Evolutionary conservation across 1,139 yeast species (phyloP), one percentile per base, ranked within the genome.

Genomic region (Zygosaccharomyces pseudobailii): DNA sequence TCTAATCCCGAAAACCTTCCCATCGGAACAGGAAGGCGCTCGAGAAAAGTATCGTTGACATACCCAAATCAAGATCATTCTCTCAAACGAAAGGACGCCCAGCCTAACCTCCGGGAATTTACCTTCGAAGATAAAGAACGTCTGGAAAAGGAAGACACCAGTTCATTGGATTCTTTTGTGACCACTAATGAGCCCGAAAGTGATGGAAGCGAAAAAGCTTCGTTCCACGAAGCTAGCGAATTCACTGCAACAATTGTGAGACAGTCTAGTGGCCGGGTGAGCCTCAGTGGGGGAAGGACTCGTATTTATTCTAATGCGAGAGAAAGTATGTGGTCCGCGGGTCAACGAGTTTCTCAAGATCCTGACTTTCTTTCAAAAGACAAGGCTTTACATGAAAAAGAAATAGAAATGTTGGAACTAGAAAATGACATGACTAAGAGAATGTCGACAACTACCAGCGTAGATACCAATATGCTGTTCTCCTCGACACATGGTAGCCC

Each of bases 181-280:
- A 48, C 51, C 17, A 48, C 51, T 6, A 48, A 32, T 40, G 33
- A 30, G 19, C 33, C 33, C 5, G 33, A 30, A 30, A 27, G 33
- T 22, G 24, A 22, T 24, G 32, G 13, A 35, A 22, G 20, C 19
- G 23, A 22, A 4, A 13, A 30, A 3, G n/a, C 9, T n/a, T 25
- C 17, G 19, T 10, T 30, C 4, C 13, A 30, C 19, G 33, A 30
- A 30, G 33, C 33, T 6, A 30, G 22, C 19, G 35, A n/a, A 25
- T 32, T 23, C 30, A 23, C 48, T 31, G 24, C 45, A 8, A 35
- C 39, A 27, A 25, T 49, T 1, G 47, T 58, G 5, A 53, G 62
- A 42, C 62, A 63, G 20, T 56, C 66, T 3, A 63, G 68, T 46
- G 69, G 69, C 7, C 55, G 69, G 38, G 64, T 65, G 7, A 65